Percentiles rank a stretch among this genome's conserved stretches.
phyloP scores from a whole-genome alignment of 805 yeast species.

The Kluyveromyces siamensis region DNA sequence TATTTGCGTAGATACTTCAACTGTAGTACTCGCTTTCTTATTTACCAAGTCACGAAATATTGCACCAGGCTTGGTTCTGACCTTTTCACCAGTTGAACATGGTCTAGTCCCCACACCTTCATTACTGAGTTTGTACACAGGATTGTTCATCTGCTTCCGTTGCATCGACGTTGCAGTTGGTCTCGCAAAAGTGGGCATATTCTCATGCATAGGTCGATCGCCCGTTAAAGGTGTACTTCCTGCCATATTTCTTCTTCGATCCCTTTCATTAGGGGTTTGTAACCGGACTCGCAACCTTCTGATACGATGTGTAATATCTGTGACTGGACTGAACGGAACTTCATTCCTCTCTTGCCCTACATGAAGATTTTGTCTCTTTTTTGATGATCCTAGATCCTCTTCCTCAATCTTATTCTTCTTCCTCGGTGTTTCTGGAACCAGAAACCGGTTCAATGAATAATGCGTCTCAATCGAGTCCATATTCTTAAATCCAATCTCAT shows the following conservation, averaged over 20 bases:
- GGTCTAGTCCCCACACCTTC: background rate
- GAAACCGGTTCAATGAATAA: constrained; percentile 14
- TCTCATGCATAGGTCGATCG: constrained; percentile 9
- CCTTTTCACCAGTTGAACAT: background rate
- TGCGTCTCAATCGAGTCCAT: constrained; percentile 29
- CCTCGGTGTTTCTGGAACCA: background rate
- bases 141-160: constrained; percentile 4
- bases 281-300: constrained; percentile 17
- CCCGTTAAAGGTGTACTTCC: constrained; percentile 14
- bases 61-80: background rate
- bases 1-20: too few species aligned
- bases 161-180: constrained; percentile 21
- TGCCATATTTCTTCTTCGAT: constrained; percentile 6
- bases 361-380: background rate
- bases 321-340: constrained; percentile 9
- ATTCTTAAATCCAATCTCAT: constrained; percentile 19
- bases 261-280: constrained; percentile 4
- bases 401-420: background rate
- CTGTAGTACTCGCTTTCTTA: background rate
- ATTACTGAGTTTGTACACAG: background rate
- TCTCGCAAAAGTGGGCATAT: constrained; percentile 17
- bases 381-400: background rate
- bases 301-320: constrained; percentile 21
- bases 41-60: background rate
- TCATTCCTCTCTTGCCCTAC: background rate